A percentile compares a stretch with the other conserved stretches of the same genome.
Conservation (phyloP, 305 asterid genomes). For the Rubia peregrina region DNA sequence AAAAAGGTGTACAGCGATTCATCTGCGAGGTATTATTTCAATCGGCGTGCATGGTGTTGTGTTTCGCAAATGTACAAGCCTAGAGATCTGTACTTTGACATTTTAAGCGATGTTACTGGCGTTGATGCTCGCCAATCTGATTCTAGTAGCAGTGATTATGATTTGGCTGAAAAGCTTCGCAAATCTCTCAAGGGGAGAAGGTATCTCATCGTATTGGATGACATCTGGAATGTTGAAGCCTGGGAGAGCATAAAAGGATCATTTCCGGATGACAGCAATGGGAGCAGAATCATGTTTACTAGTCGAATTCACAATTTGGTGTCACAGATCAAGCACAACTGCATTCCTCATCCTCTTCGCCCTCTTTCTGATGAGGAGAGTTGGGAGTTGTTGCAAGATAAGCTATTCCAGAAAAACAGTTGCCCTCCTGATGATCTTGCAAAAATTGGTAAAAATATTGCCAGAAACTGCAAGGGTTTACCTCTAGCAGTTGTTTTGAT, state of each 20-base stretch:
- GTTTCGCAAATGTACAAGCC: slow-evolving; percentile 11
- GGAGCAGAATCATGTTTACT: slow-evolving; percentile 5
- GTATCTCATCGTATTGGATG: slow-evolving; percentile 4
- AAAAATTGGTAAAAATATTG: neutral
- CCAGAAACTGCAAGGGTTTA: slow-evolving; percentile 11
- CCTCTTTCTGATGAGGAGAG: slow-evolving; percentile 9
- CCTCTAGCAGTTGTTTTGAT: slow-evolving; percentile 14
- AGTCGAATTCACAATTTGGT: slow-evolving; percentile 8
- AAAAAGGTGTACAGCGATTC: slow-evolving; percentile 13
- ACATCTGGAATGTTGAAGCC: slow-evolving; percentile 2
- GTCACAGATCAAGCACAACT: neutral
- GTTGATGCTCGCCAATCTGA: neutral
- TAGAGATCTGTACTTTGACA: neutral
- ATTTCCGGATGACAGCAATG: neutral
- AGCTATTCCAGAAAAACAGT: neutral
- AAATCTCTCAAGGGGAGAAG: neutral
- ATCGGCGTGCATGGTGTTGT: slow-evolving; percentile 12
- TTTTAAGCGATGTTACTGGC: neutral
- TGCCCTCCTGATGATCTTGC: neutral
- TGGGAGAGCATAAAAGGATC: slow-evolving; percentile 3
- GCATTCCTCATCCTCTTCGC: neutral
- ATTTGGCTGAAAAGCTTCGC: neutral
- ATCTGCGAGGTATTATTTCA: neutral
- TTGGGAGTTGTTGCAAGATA: slow-evolving; percentile 6
- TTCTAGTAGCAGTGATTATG: neutral